Evolutionary conservation across 2,329 filamentous ascomycete genomes (phyloP).

Genomic region (Colletotrichum godetiae): DNA sequence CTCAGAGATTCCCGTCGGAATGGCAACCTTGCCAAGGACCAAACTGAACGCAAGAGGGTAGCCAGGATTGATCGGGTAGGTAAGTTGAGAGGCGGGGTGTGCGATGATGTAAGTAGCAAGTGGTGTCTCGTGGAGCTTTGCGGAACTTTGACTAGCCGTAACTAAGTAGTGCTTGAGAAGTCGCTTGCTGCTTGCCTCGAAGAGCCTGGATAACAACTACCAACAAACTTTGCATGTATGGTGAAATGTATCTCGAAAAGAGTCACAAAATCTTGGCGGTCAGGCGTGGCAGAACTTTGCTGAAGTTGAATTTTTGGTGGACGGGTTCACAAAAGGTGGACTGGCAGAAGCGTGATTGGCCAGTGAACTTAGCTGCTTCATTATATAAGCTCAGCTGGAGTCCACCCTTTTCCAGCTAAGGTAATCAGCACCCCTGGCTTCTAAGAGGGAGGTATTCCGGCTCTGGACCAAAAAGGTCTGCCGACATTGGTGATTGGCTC

Average conservation of each 20-base stretch:
- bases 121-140: not conserved
- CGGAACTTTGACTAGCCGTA: not conserved
- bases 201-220: not conserved
- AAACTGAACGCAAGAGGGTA: constrained; percentile 15
- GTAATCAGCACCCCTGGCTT: not conserved
- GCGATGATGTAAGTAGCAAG: not conserved
- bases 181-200: not conserved
- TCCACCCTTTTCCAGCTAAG: not conserved
- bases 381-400: not conserved
- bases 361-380: not conserved
- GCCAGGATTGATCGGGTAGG: constrained; percentile 23
- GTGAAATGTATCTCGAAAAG: constrained; percentile 14
- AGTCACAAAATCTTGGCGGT: constrained; percentile 27
- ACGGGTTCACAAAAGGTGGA: not conserved
- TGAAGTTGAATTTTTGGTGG: not conserved
- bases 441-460: not conserved
- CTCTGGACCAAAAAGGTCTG: not conserved
- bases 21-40: constrained; percentile 26
- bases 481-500: not conserved
- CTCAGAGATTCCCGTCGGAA: constrained; percentile 7
- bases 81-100: not conserved
- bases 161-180: not conserved
- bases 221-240: not conserved
- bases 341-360: constrained; percentile 19
- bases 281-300: constrained; percentile 29